Base-by-base conservation (phyloP, 345 rosid genomes). In the Ceriops tagal region DNA sequence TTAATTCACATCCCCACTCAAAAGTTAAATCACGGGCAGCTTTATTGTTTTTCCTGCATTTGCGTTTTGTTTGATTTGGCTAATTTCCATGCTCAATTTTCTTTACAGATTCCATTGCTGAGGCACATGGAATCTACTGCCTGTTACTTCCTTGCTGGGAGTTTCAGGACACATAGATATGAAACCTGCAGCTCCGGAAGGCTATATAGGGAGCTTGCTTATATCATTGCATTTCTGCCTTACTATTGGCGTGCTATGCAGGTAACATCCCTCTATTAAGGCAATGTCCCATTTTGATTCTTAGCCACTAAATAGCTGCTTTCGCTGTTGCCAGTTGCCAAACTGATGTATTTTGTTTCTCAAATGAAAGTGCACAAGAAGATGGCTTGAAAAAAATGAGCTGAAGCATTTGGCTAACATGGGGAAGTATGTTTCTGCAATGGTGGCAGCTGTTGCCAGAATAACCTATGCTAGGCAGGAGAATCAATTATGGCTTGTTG, bases 181-280 rank as follows among this genome's bases (percentile, higher is more conserved):
- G 86, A 81, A 52, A 86, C 91, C 46, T 92, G 97, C 80, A 82
- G 76, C 43, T 85, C 73, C 1, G 97, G 99, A 69, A 84, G 77
- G 58, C 61, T 87, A 19, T 92, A 83, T 37, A 72, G 89, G 62
- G 93, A 92, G 58, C 85, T 95, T 13, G 92, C 86, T 58, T 92
- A 89, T 76, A 82, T 87, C 7, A 87, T 95, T 66, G 92, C 98
- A 3, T 95, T 95, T 78, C 77, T 80, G 62, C 99, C 98, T 1
- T 95, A 90, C 73, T 92, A 88, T 73, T 92, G 96, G 98, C 93
- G 98, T 62, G 96, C 96, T 1, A 87, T 90, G 98, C 99, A 95
- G 88, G 99, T 92, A 78, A 62, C 19, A 59, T 11, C 1, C 31
- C 34, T 19, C 15, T 22, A 18, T 6, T 7, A 9, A 32, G 9